Evolutionary conservation across 352 stramenopile genomes (phyloP), one percentile per base, ranked within the genome.

Genomic region (Phytophthora podocarpi): DNA sequence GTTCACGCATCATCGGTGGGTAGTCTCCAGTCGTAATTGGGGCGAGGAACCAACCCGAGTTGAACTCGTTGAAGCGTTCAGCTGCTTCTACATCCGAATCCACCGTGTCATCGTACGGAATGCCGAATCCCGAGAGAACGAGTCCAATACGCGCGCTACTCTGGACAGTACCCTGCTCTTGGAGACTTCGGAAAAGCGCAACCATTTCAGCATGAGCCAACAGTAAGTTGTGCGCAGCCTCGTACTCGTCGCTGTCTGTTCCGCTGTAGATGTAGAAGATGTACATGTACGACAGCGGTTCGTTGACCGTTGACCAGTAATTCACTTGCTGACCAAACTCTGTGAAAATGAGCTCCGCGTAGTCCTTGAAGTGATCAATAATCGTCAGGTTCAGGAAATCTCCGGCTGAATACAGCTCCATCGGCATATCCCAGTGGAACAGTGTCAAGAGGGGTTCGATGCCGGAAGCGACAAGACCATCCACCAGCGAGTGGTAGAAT

Each of bases 251-350:
- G 3, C 74, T 59, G 40, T 60, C 67, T 4, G 78, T 54, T 1
- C 56, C 67, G 2, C 58, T 67, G 37, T 74, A 80, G 43, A 86
- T 82, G 66, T 98, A 98, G 20, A 93, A 94, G 24, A 90, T 71
- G 15, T 89, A 80, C 28, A 82, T 77, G 21, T 97, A 87, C 13
- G 79, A 95, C 70, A 85, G 93, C 5, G 91, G 77, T 67, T 99
- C 96, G 59, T 99, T 98, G 56, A 99, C 85, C 4, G 95, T 98
- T 18, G 97, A 87, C 95, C 95, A 99, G 46, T 78, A 83, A 59
- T 97, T 92, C 5, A 98, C 88, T 43, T 96, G 80, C 51, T 91
- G 74, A 16, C 95, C 94, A 72, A 97, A 98, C 45, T 86, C 78
- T 9, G 82, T 64, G 72, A 98, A 98, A 57, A 95, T 96, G 24